Evolutionary conservation across 1,139 yeast genomes (phyloP), one percentile per base, ranked within the genome.

Genomic region (Candida mesenterica): DNA sequence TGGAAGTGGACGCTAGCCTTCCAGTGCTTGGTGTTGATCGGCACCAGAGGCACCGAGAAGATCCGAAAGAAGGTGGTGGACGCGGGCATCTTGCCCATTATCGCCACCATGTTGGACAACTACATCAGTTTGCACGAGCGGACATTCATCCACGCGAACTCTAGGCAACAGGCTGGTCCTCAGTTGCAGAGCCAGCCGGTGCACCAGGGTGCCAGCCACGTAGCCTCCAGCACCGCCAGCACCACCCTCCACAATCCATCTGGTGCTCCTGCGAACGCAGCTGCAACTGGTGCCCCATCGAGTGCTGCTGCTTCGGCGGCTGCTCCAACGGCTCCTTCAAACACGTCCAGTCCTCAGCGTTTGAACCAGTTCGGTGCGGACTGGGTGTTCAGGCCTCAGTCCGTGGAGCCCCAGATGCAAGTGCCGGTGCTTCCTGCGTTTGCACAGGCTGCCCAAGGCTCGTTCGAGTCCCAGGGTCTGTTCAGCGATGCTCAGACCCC

Each of bases 1-100:
- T 90, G 97, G 96, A 92, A 90, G 62, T 92, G 98, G 98, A 87
- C 96, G 5, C 65, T 92, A 41, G 88, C 97, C 0, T 81, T 92
- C 54, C 97, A 92, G 61, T 89, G 97, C 53, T 65, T 92, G 41
- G 96, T 90, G 1, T 73, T 89, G 42, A 78, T 92, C 18, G 96
- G 97, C 12, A 90, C 97, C 1, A 72, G 97, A 48, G 98, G 98
- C 20, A 80, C 95, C 1, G 97, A 90, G 58, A 68, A 70, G 38
- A 86, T 89, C 33, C 71, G 98, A 32, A 81, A 83, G 48, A 79
- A 92, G 48, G 87, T 92, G 5, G 96, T 89, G 5, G 82, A 84
- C 46, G 95, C 97, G 2, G 97, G 97, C 3, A 80, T 90, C 41
- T 72, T 92, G 26, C 97, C 97, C 2, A 79, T 92, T 6, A 77